Percentiles rank a stretch among this genome's conserved stretches.
These are phyloP conservation scores for Yamagishiella unicocca DNA, from an alignment of 139 green algal genomes.

Conservation along the genomic window DNA sequence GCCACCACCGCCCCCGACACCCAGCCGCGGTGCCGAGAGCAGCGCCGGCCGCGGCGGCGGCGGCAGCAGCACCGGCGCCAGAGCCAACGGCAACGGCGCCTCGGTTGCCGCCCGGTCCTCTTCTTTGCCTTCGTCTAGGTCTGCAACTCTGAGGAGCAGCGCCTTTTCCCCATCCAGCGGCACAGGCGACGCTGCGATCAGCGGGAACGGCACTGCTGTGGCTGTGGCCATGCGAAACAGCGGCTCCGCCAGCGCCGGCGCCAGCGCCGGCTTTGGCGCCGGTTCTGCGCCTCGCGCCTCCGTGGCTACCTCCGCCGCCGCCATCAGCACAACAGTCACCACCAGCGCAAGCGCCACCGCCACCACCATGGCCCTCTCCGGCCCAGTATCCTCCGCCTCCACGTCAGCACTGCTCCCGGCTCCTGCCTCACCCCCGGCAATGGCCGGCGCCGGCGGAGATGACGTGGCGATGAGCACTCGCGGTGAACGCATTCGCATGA, in stretches of 20 bases:
- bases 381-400: too few species aligned
- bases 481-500: background rate
- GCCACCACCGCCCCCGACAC: background rate
- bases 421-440: background rate
- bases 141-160: too few species aligned
- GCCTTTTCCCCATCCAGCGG: too few species aligned
- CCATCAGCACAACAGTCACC: background rate
- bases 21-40: background rate
- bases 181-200: too few species aligned
- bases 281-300: background rate
- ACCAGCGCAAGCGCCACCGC: background rate
- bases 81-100: background rate
- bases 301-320: background rate
- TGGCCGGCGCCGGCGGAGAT: background rate
- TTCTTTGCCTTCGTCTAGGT: too few species aligned
- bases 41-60: background rate
- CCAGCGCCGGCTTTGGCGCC: too few species aligned
- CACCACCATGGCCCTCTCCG: background rate
- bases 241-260: background rate
- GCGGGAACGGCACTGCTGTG: background rate
- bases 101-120: too few species aligned
- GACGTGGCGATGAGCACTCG: background rate
- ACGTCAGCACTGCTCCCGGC: background rate
- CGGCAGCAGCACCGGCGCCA: background rate
- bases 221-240: too few species aligned